Evolutionary conservation across 306 rosid species (phyloP), one percentile per base, ranked within the genome.

Genomic region (Ziziphus jujuba): DNA sequence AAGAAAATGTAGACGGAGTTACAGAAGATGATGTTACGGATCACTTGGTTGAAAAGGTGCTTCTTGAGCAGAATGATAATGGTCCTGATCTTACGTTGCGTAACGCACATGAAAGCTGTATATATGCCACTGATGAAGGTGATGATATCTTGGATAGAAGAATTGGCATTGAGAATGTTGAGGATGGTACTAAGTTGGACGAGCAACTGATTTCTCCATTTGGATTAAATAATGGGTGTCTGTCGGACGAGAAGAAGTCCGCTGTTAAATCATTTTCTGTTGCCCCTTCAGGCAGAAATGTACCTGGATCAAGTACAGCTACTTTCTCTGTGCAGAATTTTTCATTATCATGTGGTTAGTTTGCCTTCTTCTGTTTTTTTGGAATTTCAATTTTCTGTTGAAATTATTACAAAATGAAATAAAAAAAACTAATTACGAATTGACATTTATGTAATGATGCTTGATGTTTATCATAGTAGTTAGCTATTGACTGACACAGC

Each of bases 141-240:
- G 21, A 15, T 22, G 56, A 47, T 65, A 22, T 28, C 60, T 15
- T 44, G 53, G 52, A n/a, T 6, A 22, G 31, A 19, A 6, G 28
- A n/a, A 24, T 40, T 44, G 55, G 40, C 24, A 19, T 28, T 58
- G 47, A 36, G 9, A 56, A 63, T 40, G 35, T 33, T 23, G 22
- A 47, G 28, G 60, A 69, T 56, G 61, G 20, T 31, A 40, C 19
- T 13, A 22, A 66, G 72, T 43, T 55, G 40, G 67, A 21, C 40
- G n/a, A 63, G 44, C 11, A 14, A 31, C 51, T 8, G 25, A 43
- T 13, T 53, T 36, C 53, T 21, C 52, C 71, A 22, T 23, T 17
- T 10, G 23, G 48, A 51, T 34, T n/a, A 5, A 36, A 2, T 10
- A 45, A 31, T 43, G 65, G 25, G 9, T 19, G 19, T 45, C 5